Evolutionary conservation across 2,329 filamentous ascomycete species (phyloP).

Genomic region (Trichophyton rubrum): DNA sequence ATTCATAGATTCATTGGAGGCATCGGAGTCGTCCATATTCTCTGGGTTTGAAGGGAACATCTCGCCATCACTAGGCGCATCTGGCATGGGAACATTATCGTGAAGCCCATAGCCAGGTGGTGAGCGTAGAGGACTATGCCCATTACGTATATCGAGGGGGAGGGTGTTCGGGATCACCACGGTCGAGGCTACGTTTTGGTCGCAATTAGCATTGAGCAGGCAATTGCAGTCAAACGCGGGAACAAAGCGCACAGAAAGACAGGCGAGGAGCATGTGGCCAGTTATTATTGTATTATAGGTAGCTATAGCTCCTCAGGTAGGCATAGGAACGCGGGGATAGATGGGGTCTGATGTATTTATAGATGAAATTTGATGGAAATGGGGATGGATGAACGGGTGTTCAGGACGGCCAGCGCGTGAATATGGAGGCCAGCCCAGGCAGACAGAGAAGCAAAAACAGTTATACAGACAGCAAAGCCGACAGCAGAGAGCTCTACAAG

Average conservation of each 20-base stretch:
- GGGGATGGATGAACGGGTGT: conserved; percentile 6
- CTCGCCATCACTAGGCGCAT: not conserved
- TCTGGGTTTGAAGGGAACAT: not conserved
- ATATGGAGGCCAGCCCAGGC: not conserved
- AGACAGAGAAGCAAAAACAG: not conserved
- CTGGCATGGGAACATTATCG: conserved; percentile 7
- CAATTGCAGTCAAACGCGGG: conserved; percentile 7
- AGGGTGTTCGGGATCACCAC: conserved; percentile 35
- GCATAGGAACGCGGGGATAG: conserved; percentile 18
- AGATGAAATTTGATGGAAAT: conserved; percentile 20
- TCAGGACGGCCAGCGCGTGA: not conserved
- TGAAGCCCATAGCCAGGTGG: conserved; percentile 1
- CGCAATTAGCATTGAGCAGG: conserved; percentile 31
- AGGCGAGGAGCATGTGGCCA: conserved; percentile 26
- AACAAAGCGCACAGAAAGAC: conserved; percentile 16
- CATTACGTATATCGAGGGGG: conserved; percentile 23
- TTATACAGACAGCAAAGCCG: not conserved
- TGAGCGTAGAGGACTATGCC: conserved; percentile 14
- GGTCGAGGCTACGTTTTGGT: conserved; percentile 28
- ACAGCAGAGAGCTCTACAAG: not conserved
- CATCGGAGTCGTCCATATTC: conserved; percentile 4
- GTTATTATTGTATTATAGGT: conserved; percentile 10
- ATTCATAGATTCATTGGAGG: conserved; percentile 1
- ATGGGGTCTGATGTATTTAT: conserved; percentile 32
- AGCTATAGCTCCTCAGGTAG: conserved; percentile 18